Base-by-base conservation (phyloP, 306 rosid genomes). In the Hippophae tibetana region DNA sequence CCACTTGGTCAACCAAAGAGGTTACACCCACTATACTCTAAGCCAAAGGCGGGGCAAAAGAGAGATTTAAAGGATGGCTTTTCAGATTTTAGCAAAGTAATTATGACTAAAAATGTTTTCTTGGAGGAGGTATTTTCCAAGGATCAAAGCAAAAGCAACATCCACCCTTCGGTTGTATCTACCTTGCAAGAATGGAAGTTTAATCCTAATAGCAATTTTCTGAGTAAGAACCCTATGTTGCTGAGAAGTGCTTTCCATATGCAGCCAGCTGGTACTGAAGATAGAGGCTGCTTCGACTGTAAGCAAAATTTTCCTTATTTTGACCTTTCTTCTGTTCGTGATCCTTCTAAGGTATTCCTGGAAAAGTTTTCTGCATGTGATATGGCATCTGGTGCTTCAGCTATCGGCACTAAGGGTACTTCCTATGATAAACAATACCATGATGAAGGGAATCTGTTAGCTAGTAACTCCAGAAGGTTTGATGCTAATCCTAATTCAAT, bases 151-250 rank as follows among this genome's bases (percentile, higher is more conserved):
- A 77, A 58, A 49, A 74, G 66, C 66, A 47, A 8, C 63, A 64
- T 13, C 25, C 31, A 47, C 67, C 56, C 69, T 69, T 74, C 88
- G 51, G 62, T 57, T 74, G 58, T 69, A 51, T 74, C 54, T 62
- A 45, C 52, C 13, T 66, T 68, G 27, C 81, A 72, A 45, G 72
- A 69, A 18, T 74, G 65, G 74, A 82, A 63, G 44, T 26, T 69
- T 67, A 66, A 61, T n/a, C 70, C 69, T 70, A 70, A 18, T 67
- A 52, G 59, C 61, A 81, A 81, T 70, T 67, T 72, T 75, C 79
- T 92, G 47, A 81, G 96, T 64, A 70, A 67, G 80, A 88, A 88
- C 65, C 95, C 87, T 41, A 78, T 88, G 89, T 61, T 87, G 83
- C 63, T 75, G 56, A 85, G 73, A 73, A 78, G 73, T 76, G 72